Evolutionary conservation across 768 basidiomycete genomes (phyloP).

Genomic region (Plicaturopsis crispa): DNA sequence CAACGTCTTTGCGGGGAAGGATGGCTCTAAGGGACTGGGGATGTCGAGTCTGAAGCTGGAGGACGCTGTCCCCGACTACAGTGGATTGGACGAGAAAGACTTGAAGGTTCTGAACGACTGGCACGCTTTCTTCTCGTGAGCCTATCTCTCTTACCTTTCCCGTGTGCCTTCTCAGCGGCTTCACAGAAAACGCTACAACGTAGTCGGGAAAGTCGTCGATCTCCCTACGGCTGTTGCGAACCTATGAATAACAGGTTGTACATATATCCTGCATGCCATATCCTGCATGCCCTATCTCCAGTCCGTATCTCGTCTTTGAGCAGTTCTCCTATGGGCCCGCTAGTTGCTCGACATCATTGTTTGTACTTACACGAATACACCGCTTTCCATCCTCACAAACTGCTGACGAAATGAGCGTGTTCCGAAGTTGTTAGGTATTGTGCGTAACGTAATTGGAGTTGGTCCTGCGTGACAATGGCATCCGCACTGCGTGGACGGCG

Average conservation of each 20-base stretch:
- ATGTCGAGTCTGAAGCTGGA: conserved; percentile 81
- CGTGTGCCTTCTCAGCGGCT: conserved; percentile 1
- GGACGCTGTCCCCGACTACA: conserved; percentile 87
- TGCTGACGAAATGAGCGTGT: no score
- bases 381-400: conserved; percentile 5
- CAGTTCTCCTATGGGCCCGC: background rate
- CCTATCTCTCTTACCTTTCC: conserved; percentile 12
- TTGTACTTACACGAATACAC: conserved; percentile 2
- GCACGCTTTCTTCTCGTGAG: conserved; percentile 82
- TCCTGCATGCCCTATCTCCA: conserved; percentile 8
- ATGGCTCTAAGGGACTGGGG: conserved; percentile 84
- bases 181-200: conserved; percentile 75
- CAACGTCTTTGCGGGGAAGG: conserved; percentile 88
- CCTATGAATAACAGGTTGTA: no score
- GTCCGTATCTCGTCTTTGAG: conserved; percentile 8
- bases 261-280: no score
- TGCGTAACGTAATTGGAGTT: no score
- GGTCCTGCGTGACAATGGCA: no score
- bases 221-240: conserved; percentile 30
- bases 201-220: conserved; percentile 71
- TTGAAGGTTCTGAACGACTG: conserved; percentile 82
- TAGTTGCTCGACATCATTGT: conserved; percentile 5
- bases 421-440: no score
- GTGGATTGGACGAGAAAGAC: conserved; percentile 61
- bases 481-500: no score